Base-by-base conservation (phyloP, 495 filamentous ascomycete species). In the Halenospora varia region DNA sequence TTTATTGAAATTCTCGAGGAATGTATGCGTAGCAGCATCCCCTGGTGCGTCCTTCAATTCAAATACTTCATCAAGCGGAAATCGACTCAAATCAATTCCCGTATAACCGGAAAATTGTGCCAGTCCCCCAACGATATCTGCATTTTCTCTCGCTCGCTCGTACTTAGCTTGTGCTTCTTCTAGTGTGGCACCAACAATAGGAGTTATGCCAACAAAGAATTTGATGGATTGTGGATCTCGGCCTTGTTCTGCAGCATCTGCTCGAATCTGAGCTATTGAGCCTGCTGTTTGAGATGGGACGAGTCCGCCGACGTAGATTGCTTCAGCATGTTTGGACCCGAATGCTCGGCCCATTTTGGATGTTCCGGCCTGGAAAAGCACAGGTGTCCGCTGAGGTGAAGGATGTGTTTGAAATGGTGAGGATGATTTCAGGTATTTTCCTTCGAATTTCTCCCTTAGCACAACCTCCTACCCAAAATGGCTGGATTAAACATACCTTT, bases 321-420 rank as follows among this genome's bases (percentile, higher is more conserved):
- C 82, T 62, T 88, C 83, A 0, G 82, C 84, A 58, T 87, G 83
- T 10, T 72, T 79, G 0, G 81, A 76, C 0, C 80, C 83, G 57
- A 88, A 88, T 0, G 66, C 70, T 83, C 82, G 0, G 83, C 82
- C 0, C 71, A 50, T 0, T 3, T 10, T 52, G 0, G 82, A 86
- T 10, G 80, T 83, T 19, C 84, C 83, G 2, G 83, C 83, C 62
- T 86, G 83, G 68, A 87, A 82, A 3, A 86, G 70, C 51, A 87
- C 78, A 0, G 83, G 83, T 0, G 80, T 84, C 39, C 83, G 72
- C 58, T 86, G 83, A 3, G 81, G 82, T 2, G 80, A 83, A 0
- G 83, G 83, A 57, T 86, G 76, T 53, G 80, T 75, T 49, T 85
- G 82, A 64, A 85, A 80, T 2, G 68, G 71, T 18, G 75, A 73